phyloP scores from a whole-genome alignment of 1,284 basidiomycete species.

The Tylopilus sp. region DNA sequence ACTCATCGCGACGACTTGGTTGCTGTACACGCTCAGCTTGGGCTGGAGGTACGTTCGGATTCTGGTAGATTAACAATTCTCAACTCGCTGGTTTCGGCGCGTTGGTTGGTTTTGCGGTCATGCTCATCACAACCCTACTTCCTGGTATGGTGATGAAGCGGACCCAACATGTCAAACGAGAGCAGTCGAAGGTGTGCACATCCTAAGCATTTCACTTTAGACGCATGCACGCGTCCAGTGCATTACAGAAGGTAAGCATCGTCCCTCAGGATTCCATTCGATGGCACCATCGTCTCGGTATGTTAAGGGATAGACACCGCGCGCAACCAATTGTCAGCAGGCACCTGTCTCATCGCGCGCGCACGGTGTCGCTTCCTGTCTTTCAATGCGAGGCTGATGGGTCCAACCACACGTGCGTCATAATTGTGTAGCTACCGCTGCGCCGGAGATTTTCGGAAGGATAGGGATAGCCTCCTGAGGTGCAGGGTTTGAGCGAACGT shows the following conservation, averaged over 20 bases:
- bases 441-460: too few species aligned
- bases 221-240: neutral
- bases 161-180: neutral
- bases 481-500: too few species aligned
- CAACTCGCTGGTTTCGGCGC: neutral
- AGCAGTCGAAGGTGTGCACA: neutral
- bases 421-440: too few species aligned
- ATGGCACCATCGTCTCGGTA: too few species aligned
- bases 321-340: too few species aligned
- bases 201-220: neutral
- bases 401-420: too few species aligned
- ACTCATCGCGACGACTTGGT: neutral
- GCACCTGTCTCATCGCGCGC: too few species aligned
- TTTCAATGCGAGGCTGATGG: too few species aligned
- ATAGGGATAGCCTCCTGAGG: too few species aligned
- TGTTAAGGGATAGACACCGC: too few species aligned
- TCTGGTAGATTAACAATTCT: neutral
- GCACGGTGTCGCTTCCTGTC: too few species aligned
- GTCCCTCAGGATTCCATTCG: too few species aligned
- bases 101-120: neutral
- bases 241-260: neutral
- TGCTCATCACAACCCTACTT: neutral
- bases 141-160: neutral
- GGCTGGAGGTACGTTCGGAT: neutral
- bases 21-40: neutral